Evolutionary conservation across 2,329 filamentous ascomycete species (phyloP).

Genomic region (Botrytis galanthina): DNA sequence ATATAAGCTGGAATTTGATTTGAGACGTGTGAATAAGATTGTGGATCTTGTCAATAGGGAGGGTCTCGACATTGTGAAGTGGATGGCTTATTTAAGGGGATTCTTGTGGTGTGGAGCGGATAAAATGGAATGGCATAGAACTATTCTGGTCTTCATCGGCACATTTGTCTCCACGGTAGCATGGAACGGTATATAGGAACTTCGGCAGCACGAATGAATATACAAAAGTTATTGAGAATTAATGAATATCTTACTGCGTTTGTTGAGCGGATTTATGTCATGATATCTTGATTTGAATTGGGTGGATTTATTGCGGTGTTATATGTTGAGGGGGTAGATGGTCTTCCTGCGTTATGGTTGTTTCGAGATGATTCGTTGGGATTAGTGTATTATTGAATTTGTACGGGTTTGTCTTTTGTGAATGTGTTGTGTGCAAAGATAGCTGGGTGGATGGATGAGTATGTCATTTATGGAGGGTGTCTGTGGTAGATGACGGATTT

Average conservation of each 20-base stretch:
- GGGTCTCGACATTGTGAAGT: background rate
- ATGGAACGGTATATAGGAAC: slow-evolving; percentile 5
- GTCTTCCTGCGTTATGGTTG: too few species aligned
- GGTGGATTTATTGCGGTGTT: background rate
- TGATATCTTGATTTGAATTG: background rate
- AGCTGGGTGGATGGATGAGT: too few species aligned
- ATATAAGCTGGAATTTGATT: background rate
- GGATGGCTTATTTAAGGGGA: background rate
- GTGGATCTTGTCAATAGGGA: background rate
- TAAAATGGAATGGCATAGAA: background rate
- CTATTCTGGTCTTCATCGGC: background rate
- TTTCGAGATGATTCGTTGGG: too few species aligned
- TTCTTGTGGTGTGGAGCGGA: background rate
- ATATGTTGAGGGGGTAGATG: background rate
- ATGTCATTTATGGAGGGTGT: too few species aligned
- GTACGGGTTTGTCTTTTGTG: too few species aligned
- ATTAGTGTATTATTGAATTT: too few species aligned
- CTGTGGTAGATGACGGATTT: too few species aligned
- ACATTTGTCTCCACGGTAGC: background rate
- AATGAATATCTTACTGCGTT: background rate
- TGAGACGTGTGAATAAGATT: background rate
- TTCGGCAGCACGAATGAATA: background rate
- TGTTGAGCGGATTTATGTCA: background rate
- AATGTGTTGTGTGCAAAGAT: too few species aligned
- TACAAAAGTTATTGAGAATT: slow-evolving; percentile 3